phyloP scores from a whole-genome alignment of 2,329 filamentous ascomycete species.

The Sordariomycetes sp. region DNA sequence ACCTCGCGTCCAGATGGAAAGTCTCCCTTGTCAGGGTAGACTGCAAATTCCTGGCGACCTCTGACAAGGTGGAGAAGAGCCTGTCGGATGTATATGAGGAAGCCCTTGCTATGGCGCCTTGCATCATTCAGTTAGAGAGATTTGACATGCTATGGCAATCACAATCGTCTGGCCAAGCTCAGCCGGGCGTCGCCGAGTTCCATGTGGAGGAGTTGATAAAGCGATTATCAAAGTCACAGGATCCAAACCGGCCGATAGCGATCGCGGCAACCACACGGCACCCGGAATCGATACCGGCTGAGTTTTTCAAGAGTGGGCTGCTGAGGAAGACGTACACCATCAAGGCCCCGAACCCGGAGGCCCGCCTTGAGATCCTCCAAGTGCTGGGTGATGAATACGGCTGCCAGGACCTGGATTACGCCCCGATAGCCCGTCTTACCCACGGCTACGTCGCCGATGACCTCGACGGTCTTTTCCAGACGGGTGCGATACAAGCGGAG shows the following conservation, averaged over 20 bases:
- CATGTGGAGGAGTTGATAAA: constrained; percentile 5
- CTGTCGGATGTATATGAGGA: constrained; percentile 44
- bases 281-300: constrained; percentile 76
- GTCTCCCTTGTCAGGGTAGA: constrained; percentile 58
- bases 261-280: constrained; percentile 87
- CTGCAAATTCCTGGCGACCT: constrained; percentile 22
- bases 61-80: constrained; percentile 26
- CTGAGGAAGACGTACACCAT: constrained; percentile 83
- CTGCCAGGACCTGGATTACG: constrained; percentile 60
- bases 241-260: constrained; percentile 49
- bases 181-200: constrained; percentile 47
- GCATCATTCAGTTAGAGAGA: constrained; percentile 83
- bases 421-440: constrained; percentile 66
- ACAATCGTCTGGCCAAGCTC: constrained; percentile 39
- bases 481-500: constrained; percentile 6
- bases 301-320: constrained; percentile 59
- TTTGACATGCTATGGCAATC: constrained; percentile 49
- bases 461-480: constrained; percentile 52
- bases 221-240: constrained; percentile 1
- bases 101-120: constrained; percentile 75
- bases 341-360: constrained; percentile 70
- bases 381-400: constrained; percentile 58
- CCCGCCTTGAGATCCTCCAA: constrained; percentile 67
- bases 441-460: constrained; percentile 92
- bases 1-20: constrained; percentile 59